Conservation (phyloP, 805 yeast species). For the Starmerella tilneyi region DNA sequence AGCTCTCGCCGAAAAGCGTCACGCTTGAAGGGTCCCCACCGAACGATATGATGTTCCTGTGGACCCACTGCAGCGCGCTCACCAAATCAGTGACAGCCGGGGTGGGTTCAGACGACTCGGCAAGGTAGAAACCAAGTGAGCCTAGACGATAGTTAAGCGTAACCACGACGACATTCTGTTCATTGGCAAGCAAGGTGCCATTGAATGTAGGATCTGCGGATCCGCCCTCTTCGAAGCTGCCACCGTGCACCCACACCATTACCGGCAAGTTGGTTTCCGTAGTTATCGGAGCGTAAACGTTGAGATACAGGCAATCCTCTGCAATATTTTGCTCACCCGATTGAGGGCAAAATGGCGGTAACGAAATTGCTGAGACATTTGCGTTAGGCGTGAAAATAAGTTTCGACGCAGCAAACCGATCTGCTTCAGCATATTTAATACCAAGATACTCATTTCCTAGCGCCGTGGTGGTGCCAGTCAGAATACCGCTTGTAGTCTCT, state of each 20-base stretch:
- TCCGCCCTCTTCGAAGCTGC: slow-evolving; percentile 5
- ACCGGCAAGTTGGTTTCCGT: background rate
- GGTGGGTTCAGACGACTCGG: background rate
- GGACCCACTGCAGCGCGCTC: slow-evolving; percentile 1
- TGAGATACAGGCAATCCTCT: slow-evolving; percentile 4
- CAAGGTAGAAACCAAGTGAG: slow-evolving; percentile 1
- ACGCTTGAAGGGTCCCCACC: background rate
- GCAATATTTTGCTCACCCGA: background rate
- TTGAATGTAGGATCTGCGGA: slow-evolving; percentile 4
- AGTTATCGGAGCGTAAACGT: background rate
- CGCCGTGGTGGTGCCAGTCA: background rate
- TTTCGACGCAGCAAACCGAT: background rate
- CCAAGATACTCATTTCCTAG: background rate
- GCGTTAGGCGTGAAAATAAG: background rate
- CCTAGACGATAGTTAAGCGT: slow-evolving; percentile 1
- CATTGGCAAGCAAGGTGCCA: background rate
- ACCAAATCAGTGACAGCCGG: slow-evolving; percentile 3
- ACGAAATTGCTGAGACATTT: background rate
- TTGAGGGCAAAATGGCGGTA: slow-evolving; percentile 2
- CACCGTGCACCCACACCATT: slow-evolving; percentile 3
- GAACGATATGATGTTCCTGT: background rate
- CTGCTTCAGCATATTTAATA: background rate
- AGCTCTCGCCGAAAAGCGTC: slow-evolving; percentile 1
- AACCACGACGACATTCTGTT: slow-evolving; percentile 3
- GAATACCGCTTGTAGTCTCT: background rate